Percentiles rank a stretch among this genome's conserved stretches.
These are phyloP conservation scores for Candida sakaeoensis DNA, from an alignment of 805 yeast species.

Conservation along the genomic window DNA sequence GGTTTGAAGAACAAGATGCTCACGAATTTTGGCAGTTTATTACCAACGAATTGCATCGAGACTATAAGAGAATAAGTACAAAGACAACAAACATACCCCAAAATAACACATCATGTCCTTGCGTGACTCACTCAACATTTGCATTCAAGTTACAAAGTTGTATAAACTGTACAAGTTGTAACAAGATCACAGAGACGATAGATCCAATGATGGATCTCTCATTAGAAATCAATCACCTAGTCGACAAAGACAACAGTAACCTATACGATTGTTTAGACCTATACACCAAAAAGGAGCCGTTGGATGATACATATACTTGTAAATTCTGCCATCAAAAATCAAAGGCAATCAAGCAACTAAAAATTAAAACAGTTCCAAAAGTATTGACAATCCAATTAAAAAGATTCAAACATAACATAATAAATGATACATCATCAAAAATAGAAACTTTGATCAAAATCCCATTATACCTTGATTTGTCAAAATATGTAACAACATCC, in stretches of 20 bases:
- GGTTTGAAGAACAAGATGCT: conserved; percentile 97
- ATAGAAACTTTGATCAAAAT: conserved; percentile 70
- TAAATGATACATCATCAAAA: conserved; percentile 53
- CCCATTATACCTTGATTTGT: conserved; percentile 71
- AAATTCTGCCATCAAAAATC: conserved; percentile 58
- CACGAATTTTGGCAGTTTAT: conserved; percentile 96
- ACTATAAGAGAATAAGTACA: conserved; percentile 18
- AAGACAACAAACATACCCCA: neutral
- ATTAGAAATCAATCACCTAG: conserved; percentile 53
- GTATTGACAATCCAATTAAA: conserved; percentile 83
- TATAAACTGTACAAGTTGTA: conserved; percentile 70
- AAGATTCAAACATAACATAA: conserved; percentile 60
- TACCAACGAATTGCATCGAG: conserved; percentile 73
- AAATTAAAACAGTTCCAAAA: conserved; percentile 66
- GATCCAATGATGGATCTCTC: conserved; percentile 93
- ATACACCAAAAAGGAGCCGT: conserved; percentile 73
- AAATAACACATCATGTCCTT: conserved; percentile 47
- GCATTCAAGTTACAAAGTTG: conserved; percentile 80
- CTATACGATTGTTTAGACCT: conserved; percentile 66
- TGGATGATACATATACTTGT: conserved; percentile 70
- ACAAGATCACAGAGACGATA: conserved; percentile 57
- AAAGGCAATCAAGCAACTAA: conserved; percentile 66
- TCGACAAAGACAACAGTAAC: conserved; percentile 28
- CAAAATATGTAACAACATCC: conserved; percentile 44
- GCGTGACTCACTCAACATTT: conserved; percentile 80